These are phyloP conservation scores for Anthoceros angustus DNA, from an alignment of 225 moss, liverwort and hornwort species.

Conservation along the genomic window DNA sequence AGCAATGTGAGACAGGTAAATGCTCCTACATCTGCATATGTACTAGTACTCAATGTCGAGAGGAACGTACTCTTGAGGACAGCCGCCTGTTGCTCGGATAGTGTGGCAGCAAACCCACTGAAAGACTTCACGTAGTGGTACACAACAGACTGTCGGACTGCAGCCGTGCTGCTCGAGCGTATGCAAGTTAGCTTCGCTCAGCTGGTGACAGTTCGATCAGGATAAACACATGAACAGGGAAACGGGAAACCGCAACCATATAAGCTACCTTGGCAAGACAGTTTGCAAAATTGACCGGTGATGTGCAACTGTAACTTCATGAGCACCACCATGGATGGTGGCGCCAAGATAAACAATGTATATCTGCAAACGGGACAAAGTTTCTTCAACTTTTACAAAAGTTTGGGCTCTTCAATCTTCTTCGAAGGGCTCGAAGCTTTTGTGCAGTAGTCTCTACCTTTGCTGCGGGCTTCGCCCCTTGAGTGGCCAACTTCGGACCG, in stretches of 20 bases:
- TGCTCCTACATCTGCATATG: no score
- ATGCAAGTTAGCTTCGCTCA: background rate
- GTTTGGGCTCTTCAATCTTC: no score
- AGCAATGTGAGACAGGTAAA: no score
- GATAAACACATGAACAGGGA: background rate
- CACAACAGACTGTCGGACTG: background rate
- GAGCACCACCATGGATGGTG: background rate
- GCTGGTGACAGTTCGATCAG: background rate
- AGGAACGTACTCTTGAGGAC: no score
- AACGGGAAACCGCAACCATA: no score
- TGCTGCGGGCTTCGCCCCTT: no score
- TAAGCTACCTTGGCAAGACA: background rate
- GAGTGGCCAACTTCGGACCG: no score
- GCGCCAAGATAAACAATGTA: conserved; percentile 11
- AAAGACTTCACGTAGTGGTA: conserved; percentile 8
- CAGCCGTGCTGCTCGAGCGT: background rate
- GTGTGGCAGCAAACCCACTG: conserved; percentile 12
- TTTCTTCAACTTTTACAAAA: background rate
- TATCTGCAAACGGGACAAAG: background rate
- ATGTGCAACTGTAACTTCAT: background rate
- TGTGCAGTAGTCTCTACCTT: no score
- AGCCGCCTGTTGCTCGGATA: conserved; percentile 5
- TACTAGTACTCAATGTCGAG: no score
- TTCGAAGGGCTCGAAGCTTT: no score
- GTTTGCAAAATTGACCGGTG: background rate